Evolutionary conservation across 1,139 yeast genomes (phyloP), one percentile per base, ranked within the genome.

Genomic region (Nakaseomyces glabratus): DNA sequence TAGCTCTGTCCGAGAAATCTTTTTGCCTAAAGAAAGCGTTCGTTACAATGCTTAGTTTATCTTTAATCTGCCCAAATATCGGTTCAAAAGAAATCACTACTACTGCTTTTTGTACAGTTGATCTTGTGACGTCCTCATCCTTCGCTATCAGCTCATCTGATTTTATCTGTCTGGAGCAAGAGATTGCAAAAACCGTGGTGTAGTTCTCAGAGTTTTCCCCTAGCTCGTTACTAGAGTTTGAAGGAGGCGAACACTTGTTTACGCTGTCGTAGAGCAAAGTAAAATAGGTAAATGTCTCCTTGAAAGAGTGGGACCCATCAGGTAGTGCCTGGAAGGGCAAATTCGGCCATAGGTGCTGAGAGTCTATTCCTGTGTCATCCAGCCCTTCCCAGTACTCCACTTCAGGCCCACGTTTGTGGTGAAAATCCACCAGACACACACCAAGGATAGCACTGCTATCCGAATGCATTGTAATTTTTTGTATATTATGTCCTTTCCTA

Each of bases 301-400:
- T 94, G 52, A 79, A 90, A 58, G 73, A 65, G 57, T 90, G 98
- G 2, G 93, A 80, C 1, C 98, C 98, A 58, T 90, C 98, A 0
- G 98, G 98, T 22, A 90, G 63, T 2, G 96, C 94, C 54, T 88
- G 96, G 53, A 90, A 90, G 2, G 97, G 93, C 30, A 90, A 61
- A 49, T 81, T 77, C n/a, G 90, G 85, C 85, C 95, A 90, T 15
- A 81, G 60, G 6, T 61, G 54, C 0, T 70, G 61, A 19, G 71
- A 61, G 9, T 49, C 55, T 15, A 26, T 26, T 4, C 30, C 30
- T 1, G 47, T 62, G 1, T 66, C 66, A 35, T 76, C 73, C 39
- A 78, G 73, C 13, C 93, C 86, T 33, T 76, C 68, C 86, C 95
- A 84, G 63, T 84, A 85, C 57, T 88, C 96, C 13, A 90, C 76